Percentiles rank a stretch among this genome's conserved stretches.
These are phyloP conservation scores for Daldinia grandis DNA, from an alignment of 495 filamentous ascomycete species.

Conservation along the genomic window DNA sequence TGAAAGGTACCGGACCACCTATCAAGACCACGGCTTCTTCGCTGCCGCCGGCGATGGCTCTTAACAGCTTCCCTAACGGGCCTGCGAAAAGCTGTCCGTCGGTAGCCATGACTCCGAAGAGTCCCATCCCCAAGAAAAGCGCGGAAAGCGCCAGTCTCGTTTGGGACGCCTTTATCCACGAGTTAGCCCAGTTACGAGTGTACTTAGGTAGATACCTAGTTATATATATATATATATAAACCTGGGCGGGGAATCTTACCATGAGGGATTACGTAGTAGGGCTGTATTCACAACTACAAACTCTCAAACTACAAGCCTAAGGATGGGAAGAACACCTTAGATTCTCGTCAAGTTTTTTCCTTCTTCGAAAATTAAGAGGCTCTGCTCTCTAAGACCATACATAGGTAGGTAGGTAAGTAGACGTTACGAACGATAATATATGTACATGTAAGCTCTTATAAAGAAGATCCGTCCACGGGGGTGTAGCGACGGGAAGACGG, in stretches of 20 bases:
- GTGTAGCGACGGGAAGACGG: background rate
- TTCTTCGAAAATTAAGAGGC: background rate
- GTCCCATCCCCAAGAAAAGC: conserved; percentile 33
- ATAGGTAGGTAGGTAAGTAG: too few relatives aligned
- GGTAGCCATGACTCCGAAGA: conserved; percentile 39
- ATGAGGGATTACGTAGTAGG: conserved; percentile 7
- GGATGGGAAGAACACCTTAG: background rate
- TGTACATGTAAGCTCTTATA: background rate
- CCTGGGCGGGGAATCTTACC: conserved; percentile 18
- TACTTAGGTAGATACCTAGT: too few relatives aligned
- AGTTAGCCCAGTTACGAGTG: conserved; percentile 5
- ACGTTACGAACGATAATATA: background rate
- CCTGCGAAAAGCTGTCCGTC: conserved; percentile 25
- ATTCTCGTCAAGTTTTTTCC: background rate
- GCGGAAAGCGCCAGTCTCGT: conserved; percentile 38
- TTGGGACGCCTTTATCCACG: conserved; percentile 17
- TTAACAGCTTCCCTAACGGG: conserved; percentile 30
- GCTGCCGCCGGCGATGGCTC: conserved; percentile 9
- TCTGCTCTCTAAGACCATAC: background rate
- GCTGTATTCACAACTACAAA: background rate
- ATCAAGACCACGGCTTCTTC: conserved; percentile 2
- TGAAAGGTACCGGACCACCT: conserved; percentile 37
- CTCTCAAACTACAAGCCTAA: background rate
- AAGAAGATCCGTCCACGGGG: background rate
- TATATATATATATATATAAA: too few relatives aligned